Evolutionary conservation across 2,329 filamentous ascomycete genomes (phyloP).

Genomic region (Penicillium sp.): DNA sequence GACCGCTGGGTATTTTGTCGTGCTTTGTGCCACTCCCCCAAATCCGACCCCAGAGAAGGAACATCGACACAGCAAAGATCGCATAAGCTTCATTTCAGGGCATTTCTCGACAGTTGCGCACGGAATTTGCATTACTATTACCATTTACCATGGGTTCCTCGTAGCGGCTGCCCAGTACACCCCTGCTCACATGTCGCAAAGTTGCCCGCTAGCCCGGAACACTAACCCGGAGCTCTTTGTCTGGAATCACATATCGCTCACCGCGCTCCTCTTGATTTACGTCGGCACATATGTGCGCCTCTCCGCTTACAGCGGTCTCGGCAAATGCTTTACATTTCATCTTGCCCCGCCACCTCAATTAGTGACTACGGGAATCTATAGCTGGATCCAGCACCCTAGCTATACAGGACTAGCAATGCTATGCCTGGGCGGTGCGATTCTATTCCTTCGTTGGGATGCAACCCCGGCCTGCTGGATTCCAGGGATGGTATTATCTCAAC

Average conservation of each 20-base stretch:
- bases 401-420: slow-evolving; percentile 49
- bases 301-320: slow-evolving; percentile 47
- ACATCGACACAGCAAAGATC: not conserved
- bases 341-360: slow-evolving; percentile 49
- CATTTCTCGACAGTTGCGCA: not conserved
- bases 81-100: not conserved
- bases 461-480: slow-evolving; percentile 40
- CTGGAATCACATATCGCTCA: slow-evolving; percentile 20
- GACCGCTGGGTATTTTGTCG: not conserved
- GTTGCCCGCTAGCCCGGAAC: slow-evolving; percentile 20
- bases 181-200: not conserved
- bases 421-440: slow-evolving; percentile 3
- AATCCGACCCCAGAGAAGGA: not conserved
- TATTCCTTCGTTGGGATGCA: slow-evolving; percentile 44
- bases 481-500: not conserved
- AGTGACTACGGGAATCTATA: slow-evolving; percentile 50
- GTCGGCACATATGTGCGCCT: slow-evolving; percentile 31
- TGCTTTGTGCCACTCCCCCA: not conserved
- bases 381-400: slow-evolving; percentile 54
- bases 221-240: slow-evolving; percentile 21
- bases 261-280: slow-evolving; percentile 21
- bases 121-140: not conserved
- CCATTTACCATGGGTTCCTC: not conserved
- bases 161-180: not conserved
- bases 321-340: slow-evolving; percentile 55